Conservation (phyloP, 176 grass and related monocot genomes). For the Oryza rufipogon region DNA sequence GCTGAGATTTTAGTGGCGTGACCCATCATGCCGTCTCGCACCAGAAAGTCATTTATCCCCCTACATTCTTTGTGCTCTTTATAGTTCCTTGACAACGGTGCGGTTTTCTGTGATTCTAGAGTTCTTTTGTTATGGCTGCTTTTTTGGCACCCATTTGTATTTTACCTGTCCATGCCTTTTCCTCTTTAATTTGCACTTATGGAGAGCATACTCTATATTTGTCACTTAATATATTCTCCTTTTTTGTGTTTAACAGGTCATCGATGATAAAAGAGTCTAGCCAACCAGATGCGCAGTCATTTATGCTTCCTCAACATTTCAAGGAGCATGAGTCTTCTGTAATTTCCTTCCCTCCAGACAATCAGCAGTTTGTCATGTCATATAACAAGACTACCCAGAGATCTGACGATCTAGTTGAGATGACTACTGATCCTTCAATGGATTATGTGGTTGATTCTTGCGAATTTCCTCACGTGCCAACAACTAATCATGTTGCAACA, state of each 20-base stretch:
- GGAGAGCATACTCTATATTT: constrained; percentile 16
- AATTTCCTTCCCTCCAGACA: constrained; percentile 48
- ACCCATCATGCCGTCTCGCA: background rate
- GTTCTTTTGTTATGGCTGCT: constrained; percentile 7
- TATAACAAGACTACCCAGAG: constrained; percentile 56
- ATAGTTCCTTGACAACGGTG: background rate
- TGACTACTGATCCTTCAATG: constrained; percentile 48
- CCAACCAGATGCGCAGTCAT: constrained; percentile 49
- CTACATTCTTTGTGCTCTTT: background rate
- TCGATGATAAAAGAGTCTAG: constrained; percentile 42
- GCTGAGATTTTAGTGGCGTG: background rate
- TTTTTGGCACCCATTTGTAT: constrained; percentile 11
- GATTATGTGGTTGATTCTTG: constrained; percentile 50
- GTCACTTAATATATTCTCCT: background rate
- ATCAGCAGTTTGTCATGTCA: constrained; percentile 57
- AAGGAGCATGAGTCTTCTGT: constrained; percentile 52
- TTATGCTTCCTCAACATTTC: constrained; percentile 51
- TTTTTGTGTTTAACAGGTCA: constrained; percentile 49
- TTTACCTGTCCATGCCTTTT: constrained; percentile 34
- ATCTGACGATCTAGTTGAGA: constrained; percentile 54
- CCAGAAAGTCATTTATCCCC: background rate
- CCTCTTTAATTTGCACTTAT: constrained; percentile 11
- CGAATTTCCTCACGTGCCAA: constrained; percentile 30
- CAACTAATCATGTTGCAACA: constrained; percentile 41
- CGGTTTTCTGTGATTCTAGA: background rate